Evolutionary conservation across 345 rosid genomes (phyloP).

Genomic region (Populus simonii): DNA sequence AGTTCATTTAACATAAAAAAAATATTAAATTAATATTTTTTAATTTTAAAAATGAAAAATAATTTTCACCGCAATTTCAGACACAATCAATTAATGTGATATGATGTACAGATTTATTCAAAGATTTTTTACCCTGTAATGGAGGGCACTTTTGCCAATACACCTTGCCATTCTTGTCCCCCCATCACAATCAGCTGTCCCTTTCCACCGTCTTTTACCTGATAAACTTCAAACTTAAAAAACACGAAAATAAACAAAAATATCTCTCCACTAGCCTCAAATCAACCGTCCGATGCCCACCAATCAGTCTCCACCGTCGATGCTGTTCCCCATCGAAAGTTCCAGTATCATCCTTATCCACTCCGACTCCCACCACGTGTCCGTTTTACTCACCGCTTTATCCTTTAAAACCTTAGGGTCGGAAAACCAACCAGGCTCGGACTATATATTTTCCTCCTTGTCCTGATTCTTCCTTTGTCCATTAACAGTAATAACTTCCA

Average conservation of each 20-base stretch:
- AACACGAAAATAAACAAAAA: neutral
- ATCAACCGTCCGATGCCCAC: constrained; percentile 4
- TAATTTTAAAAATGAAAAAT: too few species aligned
- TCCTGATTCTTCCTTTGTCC: neutral
- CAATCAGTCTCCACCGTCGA: constrained; percentile 1
- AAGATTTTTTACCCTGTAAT: too few species aligned
- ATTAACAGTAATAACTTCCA: neutral
- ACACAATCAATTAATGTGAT: too few species aligned
- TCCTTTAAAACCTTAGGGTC: neutral
- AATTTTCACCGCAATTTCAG: too few species aligned
- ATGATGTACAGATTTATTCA: too few species aligned
- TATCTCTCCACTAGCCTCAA: neutral
- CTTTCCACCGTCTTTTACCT: neutral
- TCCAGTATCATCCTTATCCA: neutral
- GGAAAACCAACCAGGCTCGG: neutral
- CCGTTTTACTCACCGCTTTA: neutral
- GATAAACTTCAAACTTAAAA: neutral
- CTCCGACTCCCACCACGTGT: neutral
- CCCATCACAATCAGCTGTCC: too few species aligned
- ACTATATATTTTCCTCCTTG: neutral
- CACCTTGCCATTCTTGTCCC: too few species aligned
- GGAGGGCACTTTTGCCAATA: too few species aligned
- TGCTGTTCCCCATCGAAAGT: neutral
- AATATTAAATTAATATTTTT: too few species aligned
- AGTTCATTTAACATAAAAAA: too few species aligned